Evolutionary conservation across 495 filamentous ascomycete species (phyloP), one percentile per base, ranked within the genome.

Genomic region (Pseudomonodictys pantanalensis): DNA sequence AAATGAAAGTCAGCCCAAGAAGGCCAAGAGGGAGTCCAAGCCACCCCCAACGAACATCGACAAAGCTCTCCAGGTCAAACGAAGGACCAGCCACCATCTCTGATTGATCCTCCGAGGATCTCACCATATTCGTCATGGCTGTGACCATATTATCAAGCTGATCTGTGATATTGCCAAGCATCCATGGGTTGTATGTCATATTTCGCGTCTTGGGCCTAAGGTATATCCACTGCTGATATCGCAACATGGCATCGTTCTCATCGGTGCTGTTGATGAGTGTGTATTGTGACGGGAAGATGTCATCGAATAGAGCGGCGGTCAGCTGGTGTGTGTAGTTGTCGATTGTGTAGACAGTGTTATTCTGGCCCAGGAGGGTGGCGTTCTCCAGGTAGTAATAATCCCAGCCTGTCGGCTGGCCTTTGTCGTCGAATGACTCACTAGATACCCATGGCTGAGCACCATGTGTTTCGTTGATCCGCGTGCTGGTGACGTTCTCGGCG

Each of bases 41-140:
- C 64, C 64, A 67, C 9, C 3, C n/a, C 54, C 53, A 67, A 24
- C 51, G 42, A 35, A 67, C 54, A 26, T 25, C 11, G 9, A 67
- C 51, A 28, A 39, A 59, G 8, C 22, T 56, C 32, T 59, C 60
- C 20, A 5, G 22, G 17, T 47, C 54, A 41, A 32, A 67, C 1
- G 64, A 38, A 38, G 17, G 24, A 3, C 64, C 64, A 24, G 10
- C 2, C 3, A 59, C 17, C 33, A 49, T 26, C 26, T 60, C 38
- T 7, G 28, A 32, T 2, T 22, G 41, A 17, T 12, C 29, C 6
- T 30, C 9, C 0, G 46, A 30, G 18, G 47, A 58, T 17, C 59
- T 60, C 8, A 67, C 48, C 5, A 52, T 20, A 44, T 58, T 56
- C 26, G 64, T 67, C 26, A 67, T n/a, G 1, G 58, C 58, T 9